Conservation (phyloP, 2,329 filamentous ascomycete species). For the Aspergillus novofumigatus region DNA sequence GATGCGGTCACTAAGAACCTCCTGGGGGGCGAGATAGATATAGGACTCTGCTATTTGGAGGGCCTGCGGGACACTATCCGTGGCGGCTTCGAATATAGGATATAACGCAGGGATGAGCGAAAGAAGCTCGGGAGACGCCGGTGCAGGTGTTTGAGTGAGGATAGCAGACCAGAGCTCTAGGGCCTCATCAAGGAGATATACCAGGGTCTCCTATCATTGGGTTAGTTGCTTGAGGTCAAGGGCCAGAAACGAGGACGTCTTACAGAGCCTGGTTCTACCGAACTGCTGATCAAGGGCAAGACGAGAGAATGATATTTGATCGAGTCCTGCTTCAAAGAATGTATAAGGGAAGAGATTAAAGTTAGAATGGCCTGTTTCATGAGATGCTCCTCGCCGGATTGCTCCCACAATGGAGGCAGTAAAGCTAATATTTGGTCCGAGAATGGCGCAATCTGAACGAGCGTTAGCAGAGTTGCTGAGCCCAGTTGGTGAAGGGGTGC, state of each 20-base stretch:
- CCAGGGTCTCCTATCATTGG: constrained; percentile 52
- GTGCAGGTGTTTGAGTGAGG: constrained; percentile 60
- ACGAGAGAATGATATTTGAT: constrained; percentile 74
- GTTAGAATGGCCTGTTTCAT: constrained; percentile 92
- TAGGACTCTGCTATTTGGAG: constrained; percentile 67
- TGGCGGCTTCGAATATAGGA: constrained; percentile 63
- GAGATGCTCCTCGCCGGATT: constrained; percentile 79
- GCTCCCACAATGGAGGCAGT: constrained; percentile 78
- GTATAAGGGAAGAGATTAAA: constrained; percentile 78
- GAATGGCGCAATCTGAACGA: constrained; percentile 52
- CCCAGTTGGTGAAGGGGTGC: constrained; percentile 10
- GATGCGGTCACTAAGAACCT: constrained; percentile 39
- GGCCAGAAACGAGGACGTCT: constrained; percentile 10
- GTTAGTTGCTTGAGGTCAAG: neutral
- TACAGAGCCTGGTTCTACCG: constrained; percentile 71
- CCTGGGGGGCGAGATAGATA: constrained; percentile 57
- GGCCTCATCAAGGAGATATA: constrained; percentile 87
- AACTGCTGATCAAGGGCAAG: constrained; percentile 75
- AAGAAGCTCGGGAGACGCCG: constrained; percentile 58
- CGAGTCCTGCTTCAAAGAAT: constrained; percentile 75
- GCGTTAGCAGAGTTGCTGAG: constrained; percentile 3
- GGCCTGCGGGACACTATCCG: constrained; percentile 58
- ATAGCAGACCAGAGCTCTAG: constrained; percentile 84
- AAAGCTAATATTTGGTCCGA: constrained; percentile 78
- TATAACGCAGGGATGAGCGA: constrained; percentile 60